Evolutionary conservation across 2,329 filamentous ascomycete genomes (phyloP), one percentile per base, ranked within the genome.

Genomic region (Helotiales sp.): DNA sequence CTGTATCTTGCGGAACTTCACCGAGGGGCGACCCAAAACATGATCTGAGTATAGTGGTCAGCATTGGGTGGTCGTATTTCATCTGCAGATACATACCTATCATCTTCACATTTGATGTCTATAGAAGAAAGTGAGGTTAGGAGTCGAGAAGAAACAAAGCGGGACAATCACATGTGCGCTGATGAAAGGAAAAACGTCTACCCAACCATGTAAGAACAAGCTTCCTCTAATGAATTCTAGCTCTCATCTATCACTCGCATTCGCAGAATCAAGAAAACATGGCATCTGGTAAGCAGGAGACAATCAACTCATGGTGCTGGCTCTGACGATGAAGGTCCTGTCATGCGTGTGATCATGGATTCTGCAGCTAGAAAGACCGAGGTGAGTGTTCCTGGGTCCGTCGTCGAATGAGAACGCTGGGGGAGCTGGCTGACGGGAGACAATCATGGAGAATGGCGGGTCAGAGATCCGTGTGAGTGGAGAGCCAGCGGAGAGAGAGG

Each of bases 1-100:
- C 74, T 98, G 93, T 51, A 96, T 87, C 70, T 96, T 91, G 63
- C 93, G 86, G 69, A 96, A 96, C 77, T 93, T 90, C 70, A 90
- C 86, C 60, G 93, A 97, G 31, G 93, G 93, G 63, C 91, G 87
- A 62, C 93, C 93, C 49, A 98, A 80, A 57, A 97, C 89, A 80
- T 98, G 93, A 75, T 98, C 93, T 86, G 33, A 19, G 38, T 24
- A 24, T 24, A 12, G 22, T 44, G 22, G n/a, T 44, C 40, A 44
- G 22, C 19, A 22, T 27, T 7, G 19, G 7, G 25, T 49, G 29
- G 34, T 38, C 24, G 15, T 10, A 31, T 22, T 54, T 33, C 24
- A 31, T 50, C 19, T 38, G 47, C 47, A 19, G 25, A 36, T n/a
- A n/a, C 58, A 49, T 64, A 66, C 66, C 66, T 66, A 68, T 68